phyloP scores from a whole-genome alignment of 192 early-diverging fungal genomes.

The Coemansia erecta region DNA sequence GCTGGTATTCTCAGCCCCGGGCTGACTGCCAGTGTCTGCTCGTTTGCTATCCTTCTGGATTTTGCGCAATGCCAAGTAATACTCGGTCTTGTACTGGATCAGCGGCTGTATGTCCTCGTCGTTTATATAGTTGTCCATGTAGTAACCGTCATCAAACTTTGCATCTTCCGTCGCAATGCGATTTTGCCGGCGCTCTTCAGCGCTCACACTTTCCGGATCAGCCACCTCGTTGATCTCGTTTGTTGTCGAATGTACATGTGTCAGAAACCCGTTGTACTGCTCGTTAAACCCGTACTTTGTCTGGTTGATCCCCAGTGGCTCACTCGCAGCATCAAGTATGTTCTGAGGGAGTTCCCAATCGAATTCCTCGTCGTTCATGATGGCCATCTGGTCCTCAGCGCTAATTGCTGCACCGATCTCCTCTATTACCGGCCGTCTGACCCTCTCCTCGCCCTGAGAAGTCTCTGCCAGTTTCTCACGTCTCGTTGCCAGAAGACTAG shows the following conservation, averaged over 20 bases:
- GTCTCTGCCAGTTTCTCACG: constrained; percentile 47
- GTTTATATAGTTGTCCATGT: constrained; percentile 82
- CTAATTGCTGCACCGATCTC: constrained; percentile 24
- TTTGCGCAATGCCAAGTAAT: constrained; percentile 61
- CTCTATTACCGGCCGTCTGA: constrained; percentile 36
- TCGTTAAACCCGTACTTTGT: constrained; percentile 90
- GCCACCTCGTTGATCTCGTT: constrained; percentile 69
- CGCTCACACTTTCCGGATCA: constrained; percentile 55
- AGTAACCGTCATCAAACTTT: constrained; percentile 92
- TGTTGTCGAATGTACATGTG: constrained; percentile 66
- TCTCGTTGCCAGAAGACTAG: constrained; percentile 71
- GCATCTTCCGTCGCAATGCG: constrained; percentile 71
- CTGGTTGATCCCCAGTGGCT: constrained; percentile 27
- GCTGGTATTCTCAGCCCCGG: not conserved
- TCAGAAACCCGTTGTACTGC: constrained; percentile 73
- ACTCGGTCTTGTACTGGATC: constrained; percentile 70
- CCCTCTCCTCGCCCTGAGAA: not conserved
- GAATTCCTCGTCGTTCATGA: constrained; percentile 59
- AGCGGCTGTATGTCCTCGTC: constrained; percentile 81
- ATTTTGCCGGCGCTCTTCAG: constrained; percentile 54
- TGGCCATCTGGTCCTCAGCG: constrained; percentile 13
- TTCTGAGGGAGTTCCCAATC: constrained; percentile 88
- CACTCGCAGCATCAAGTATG: constrained; percentile 32
- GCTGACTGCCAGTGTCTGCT: not conserved
- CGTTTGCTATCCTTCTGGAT: constrained; percentile 56